phyloP scores from a whole-genome alignment of 441 rosid species.

The Macaranga tanarius region DNA sequence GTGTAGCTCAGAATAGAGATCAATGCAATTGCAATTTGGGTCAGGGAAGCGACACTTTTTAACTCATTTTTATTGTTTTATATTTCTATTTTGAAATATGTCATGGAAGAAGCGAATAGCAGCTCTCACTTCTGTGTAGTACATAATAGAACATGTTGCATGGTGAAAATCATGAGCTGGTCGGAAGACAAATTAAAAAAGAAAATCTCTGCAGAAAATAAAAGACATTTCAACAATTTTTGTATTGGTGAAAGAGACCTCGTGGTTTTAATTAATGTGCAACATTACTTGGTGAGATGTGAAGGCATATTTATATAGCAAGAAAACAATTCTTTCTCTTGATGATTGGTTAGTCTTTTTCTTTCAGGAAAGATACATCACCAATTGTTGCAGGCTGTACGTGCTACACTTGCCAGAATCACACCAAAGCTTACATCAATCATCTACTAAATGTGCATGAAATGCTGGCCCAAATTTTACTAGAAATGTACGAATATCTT shows the following conservation, averaged over 20 bases:
- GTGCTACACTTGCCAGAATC: slow-evolving; percentile 75
- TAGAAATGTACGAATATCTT: slow-evolving; percentile 54
- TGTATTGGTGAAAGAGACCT: not conserved
- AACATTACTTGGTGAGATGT: not conserved
- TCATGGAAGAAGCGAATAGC: no score
- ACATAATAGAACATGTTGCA: no score
- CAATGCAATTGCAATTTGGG: no score
- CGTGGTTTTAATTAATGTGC: not conserved
- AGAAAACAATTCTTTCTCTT: not conserved
- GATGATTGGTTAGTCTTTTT: not conserved
- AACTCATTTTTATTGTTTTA: no score
- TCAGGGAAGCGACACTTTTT: no score
- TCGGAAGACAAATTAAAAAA: no score
- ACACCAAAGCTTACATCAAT: slow-evolving; percentile 69
- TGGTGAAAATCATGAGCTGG: no score
- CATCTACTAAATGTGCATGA: slow-evolving; percentile 77
- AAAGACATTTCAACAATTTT: not conserved
- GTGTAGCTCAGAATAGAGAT: no score
- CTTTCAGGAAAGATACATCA: slow-evolving; percentile 59
- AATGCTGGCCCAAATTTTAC: slow-evolving; percentile 73
- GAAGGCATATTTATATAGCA: not conserved
- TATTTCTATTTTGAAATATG: no score
- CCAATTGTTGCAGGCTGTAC: slow-evolving; percentile 51
- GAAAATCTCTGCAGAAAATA: no score
- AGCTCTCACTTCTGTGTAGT: no score